Base-by-base conservation (phyloP, 257 asterid species). In the Salvia hispanica region DNA sequence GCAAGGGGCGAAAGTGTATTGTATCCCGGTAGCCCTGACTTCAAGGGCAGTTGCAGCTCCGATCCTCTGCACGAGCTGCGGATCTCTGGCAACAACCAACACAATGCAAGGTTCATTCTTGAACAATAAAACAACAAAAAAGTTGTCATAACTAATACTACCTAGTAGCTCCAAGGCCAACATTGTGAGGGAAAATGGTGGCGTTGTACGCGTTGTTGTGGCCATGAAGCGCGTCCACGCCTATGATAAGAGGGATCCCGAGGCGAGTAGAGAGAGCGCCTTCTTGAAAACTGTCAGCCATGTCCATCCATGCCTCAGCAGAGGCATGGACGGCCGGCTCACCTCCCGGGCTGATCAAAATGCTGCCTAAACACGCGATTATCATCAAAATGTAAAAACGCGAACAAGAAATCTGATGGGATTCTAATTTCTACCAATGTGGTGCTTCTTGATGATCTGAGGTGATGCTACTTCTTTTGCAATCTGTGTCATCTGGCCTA, bases 111-210 rank as follows among this genome's bases (percentile, higher is more conserved):
- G 31, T 25, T 25, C 31, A 25, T 0, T 25, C 31, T 25, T 25
- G 31, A 25, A 25, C 31, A 25, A 25, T 0, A 25, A 25, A 25
- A 25, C 31, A 25, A 34, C 11, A 72, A 55, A 12, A 52, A 45
- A 46, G 9, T 15, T 34, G 39, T 34, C 39, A 34, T 34, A 34
- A 3, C 6, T 34, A 5, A 34, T 4, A 34, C 37, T 5, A 34
- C 85, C 86, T 84, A 2, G 89, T 79, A 6, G 62, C 86, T 39
- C 89, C 86, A 16, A 84, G 81, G 1, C 89, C 89, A 43, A 83
- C 73, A 62, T 83, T 83, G 74, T 83, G 89, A 13, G 88, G 90
- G 61, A 84, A 84, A 39, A 82, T 78, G 0, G 90, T 82, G 13
- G 90, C 85, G 0, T 69, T 76, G 60, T 79, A 84, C 0, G 59